Evolutionary conservation across 2,329 filamentous ascomycete species (phyloP), one percentile per base, ranked within the genome.

Genomic region (Dendrostoma leiphaemia): DNA sequence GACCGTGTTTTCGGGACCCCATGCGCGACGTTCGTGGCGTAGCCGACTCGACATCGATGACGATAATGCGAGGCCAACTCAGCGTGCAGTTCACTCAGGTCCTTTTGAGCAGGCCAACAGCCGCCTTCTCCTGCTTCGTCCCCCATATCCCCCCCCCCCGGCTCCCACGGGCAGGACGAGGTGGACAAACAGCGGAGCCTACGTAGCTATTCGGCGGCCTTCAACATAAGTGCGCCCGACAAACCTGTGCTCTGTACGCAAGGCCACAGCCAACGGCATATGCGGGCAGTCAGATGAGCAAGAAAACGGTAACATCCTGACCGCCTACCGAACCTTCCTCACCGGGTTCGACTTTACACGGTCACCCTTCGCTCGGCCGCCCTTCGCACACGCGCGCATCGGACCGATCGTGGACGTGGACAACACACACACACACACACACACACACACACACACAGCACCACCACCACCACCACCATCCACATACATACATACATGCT

Each of bases 41-140:
- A 2, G 12, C n/a, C 43, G 9, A 15, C 9, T 23, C 29, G 12
- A 46, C 15, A 32, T 46, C 12, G 17, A 13, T 21, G 15, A 12
- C 29, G 21, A 19, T 10, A 13, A 50, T 50, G 47, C 47, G 26
- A 32, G 24, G 26, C 37, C 47, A 50, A 34, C 47, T 50, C 47
- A 50, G 37, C 47, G 7, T 50, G 47, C 47, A 50, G 47, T 19
- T 32, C 17, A 31, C 17, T n/a, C n/a, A n/a, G n/a, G n/a, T n/a
- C n/a, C 17, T 12, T 15, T 32, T 17, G 13, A n/a, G 13, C n/a
- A 45, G 37, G 28, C 40, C 24, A 49, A 34, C 12, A 29, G n/a
- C n/a, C n/a, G n/a, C n/a, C n/a, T n/a, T n/a, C n/a, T n/a, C n/a
- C n/a, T 23, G 12, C 29, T 41, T 24, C 6, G 15, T 23, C 44